Evolutionary conservation across 257 asterid species (phyloP), one percentile per base, ranked within the genome.

Genomic region (Schizonepeta tenuifolia): DNA sequence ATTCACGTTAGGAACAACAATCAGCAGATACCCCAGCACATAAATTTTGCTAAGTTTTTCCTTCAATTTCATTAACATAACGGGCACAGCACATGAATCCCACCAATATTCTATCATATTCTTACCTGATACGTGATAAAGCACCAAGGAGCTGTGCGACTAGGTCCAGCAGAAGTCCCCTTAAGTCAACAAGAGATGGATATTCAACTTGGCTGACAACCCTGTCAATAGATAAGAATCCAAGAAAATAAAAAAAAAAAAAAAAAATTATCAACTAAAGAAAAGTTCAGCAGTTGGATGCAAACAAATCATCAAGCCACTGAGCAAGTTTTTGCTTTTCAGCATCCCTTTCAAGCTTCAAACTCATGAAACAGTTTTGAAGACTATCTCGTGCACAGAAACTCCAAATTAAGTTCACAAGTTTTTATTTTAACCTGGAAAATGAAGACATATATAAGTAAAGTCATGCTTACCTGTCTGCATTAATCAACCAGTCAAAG

Each of bases 101-200:
- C 67, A 43, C 21, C 55, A 35, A 12, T 63, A 65, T 17, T 28
- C 26, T 36, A 61, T 22, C 59, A 73, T 15, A 58, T 65, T 59
- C 62, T 80, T 79, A 88, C 99, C 99, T 88, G 85, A 95, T 92
- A 77, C 92, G 94, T 54, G 99, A 95, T 60, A 95, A 80, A 77
- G 98, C 99, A 74, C 99, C 98, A 68, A 95, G 98, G 53, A 95
- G 98, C 78, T 95, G 99, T n/a, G 99, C 99, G 41, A 92, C 99
- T 66, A 95, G 84, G 85, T 95, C 99, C 82, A 95, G 88, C 73
- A 95, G 95, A 83, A 95, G 98, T 77, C 99, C 96, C 83, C 99
- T 88, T 81, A 95, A 87, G 86, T 95, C 99, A 80, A 95, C 97
- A 81, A 95, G 88, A 31, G 98, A 95, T 82, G 99, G 99, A 81